Evolutionary conservation across 1,284 basidiomycete genomes (phyloP), one percentile per base, ranked within the genome.

Genomic region (Ustilago sp.): DNA sequence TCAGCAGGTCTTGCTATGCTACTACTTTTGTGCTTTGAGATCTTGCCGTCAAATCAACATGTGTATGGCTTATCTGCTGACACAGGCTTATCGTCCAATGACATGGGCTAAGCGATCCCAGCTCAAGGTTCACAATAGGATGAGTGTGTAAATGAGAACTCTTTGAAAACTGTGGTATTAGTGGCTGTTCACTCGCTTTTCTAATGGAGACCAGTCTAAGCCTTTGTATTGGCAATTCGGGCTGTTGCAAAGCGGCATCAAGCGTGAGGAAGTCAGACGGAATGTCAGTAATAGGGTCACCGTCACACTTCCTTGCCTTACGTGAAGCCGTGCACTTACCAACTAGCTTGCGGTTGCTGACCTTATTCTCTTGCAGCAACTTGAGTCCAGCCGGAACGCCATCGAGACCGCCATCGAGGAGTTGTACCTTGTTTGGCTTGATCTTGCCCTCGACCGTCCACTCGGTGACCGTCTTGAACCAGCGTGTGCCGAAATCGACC

Each of bases 271-370:
- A 52, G 50, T 23, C 15, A 15, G 8, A 36, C 34, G 36, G 11
- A 51, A 28, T 15, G 48, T 51, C 48, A 34, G 48, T 28, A 15
- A 31, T 51, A 45, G 8, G 6, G 9, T 15, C 13, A 7, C 17
- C 12, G 13, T 53, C 17, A 32, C 17, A 36, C 34, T 12, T 13
- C 7, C 9, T n/a, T 8, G 12, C 31, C 23, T 39, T 48, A 5
- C 19, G 8, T 48, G 47, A 48, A 31, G 47, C 28, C n/a, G 1
- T 15, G 13, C 31, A 71, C 72, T 74, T 47, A 63, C 86, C 87
- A 52, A 87, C 86, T 2, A 87, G 75, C 77, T 87, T 87, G 59
- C 83, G 80, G 12, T 81, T 83, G 43, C 72, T 77, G 35, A 83
- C 69, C 63, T 83, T 73, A 67, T 73, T 74, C n/a, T 76, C 58